These are phyloP conservation scores for Fraxinus ornus DNA, from an alignment of 305 asterid species.

Conservation along the genomic window DNA sequence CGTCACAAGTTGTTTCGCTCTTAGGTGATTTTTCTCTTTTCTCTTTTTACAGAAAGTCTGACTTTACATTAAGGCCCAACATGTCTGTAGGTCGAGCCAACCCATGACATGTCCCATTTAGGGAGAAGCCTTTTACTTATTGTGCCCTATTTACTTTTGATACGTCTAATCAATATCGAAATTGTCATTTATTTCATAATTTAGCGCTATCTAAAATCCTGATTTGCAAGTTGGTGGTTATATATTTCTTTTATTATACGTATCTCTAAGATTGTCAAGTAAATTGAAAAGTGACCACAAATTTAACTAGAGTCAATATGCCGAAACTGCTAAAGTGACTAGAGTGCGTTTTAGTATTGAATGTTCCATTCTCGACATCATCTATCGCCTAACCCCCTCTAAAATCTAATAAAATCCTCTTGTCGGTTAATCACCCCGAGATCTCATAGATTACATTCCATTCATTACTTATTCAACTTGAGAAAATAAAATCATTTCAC, in stretches of 20 bases:
- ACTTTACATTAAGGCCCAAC: background rate
- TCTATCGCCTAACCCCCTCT: background rate
- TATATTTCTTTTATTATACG: background rate
- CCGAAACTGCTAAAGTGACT: background rate
- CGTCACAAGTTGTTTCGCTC: background rate
- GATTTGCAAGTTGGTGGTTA: background rate
- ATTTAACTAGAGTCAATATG: background rate
- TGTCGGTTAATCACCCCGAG: background rate
- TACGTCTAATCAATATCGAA: too few relatives aligned
- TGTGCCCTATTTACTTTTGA: background rate
- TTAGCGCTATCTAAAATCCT: too few relatives aligned
- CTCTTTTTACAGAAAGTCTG: too few relatives aligned
- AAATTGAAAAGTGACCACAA: background rate
- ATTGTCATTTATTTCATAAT: too few relatives aligned
- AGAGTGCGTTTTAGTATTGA: background rate
- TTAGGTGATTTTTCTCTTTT: too few relatives aligned
- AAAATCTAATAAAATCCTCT: background rate
- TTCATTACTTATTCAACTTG: background rate
- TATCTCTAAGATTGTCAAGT: background rate
- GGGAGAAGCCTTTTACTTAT: background rate
- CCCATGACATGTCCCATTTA: background rate
- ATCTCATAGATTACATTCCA: background rate
- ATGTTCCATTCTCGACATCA: background rate
- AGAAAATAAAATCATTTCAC: background rate
- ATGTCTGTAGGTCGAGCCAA: background rate